These are phyloP conservation scores for Peniophora sp. DNA, from an alignment of 1,284 basidiomycete species.

Conservation along the genomic window DNA sequence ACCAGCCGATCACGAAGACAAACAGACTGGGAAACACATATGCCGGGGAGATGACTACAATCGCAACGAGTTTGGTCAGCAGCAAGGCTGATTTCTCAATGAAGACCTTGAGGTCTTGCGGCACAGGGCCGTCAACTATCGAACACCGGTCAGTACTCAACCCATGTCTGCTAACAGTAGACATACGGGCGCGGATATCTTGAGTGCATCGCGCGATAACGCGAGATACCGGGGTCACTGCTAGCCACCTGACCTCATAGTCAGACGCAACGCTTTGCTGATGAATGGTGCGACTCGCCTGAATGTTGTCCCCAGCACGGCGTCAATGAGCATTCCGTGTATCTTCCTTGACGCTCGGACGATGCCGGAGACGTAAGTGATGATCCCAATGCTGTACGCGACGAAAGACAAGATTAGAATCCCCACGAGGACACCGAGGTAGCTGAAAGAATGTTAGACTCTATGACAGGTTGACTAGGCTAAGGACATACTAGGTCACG, in stretches of 20 bases:
- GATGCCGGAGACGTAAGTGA: slow-evolving; percentile 31
- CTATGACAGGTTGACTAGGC: neutral
- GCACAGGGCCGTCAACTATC: slow-evolving; percentile 25
- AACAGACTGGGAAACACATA: slow-evolving; percentile 31
- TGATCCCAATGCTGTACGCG: slow-evolving; percentile 18
- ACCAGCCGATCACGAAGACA: slow-evolving; percentile 36
- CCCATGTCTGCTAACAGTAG: no score
- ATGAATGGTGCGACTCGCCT: slow-evolving; percentile 47
- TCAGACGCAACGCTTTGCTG: slow-evolving; percentile 43
- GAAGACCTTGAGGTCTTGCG: slow-evolving; percentile 15
- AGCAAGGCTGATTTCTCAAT: slow-evolving; percentile 22
- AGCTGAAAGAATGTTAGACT: slow-evolving; percentile 20
- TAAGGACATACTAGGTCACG: slow-evolving; percentile 16
- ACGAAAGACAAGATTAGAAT: slow-evolving; percentile 20
- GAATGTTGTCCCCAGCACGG: slow-evolving; percentile 49
- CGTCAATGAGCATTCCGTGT: slow-evolving; percentile 46
- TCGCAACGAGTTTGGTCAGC: slow-evolving; percentile 32
- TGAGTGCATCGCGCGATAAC: slow-evolving; percentile 54
- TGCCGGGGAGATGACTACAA: slow-evolving; percentile 37
- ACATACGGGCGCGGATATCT: slow-evolving; percentile 36
- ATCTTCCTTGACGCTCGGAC: slow-evolving; percentile 47
- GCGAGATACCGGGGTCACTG: slow-evolving; percentile 48
- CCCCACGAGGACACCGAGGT: slow-evolving; percentile 13
- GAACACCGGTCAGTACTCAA: no score
- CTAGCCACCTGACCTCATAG: slow-evolving; percentile 52